These are phyloP conservation scores for Salpingoeca rosetta DNA, from an alignment of 78 protist genomes.

Conservation along the genomic window DNA sequence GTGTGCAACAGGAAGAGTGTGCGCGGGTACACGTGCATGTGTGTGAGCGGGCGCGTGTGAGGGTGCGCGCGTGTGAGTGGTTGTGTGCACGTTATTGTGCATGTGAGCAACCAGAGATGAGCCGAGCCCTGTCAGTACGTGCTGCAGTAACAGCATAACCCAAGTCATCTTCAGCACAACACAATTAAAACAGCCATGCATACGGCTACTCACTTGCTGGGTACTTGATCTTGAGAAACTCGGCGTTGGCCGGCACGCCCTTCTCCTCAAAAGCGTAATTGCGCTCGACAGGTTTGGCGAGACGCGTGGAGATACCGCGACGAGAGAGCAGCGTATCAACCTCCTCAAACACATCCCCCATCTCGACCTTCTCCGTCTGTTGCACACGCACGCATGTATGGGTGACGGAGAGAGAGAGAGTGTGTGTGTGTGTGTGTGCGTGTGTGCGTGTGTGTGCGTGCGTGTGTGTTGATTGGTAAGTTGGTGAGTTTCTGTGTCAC, in stretches of 20 bases:
- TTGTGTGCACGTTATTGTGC: too few relatives aligned
- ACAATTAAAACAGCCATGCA: too few relatives aligned
- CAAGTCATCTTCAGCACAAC: too few relatives aligned
- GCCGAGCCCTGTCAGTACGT: too few relatives aligned
- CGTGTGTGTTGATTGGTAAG: too few relatives aligned
- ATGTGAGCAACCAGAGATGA: too few relatives aligned
- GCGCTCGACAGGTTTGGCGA: conserved; percentile 17
- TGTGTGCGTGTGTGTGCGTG: neutral
- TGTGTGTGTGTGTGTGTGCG: neutral
- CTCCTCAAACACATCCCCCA: conserved; percentile 24
- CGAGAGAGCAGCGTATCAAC: neutral
- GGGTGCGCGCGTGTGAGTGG: too few relatives aligned
- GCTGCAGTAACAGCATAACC: too few relatives aligned
- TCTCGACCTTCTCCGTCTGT: neutral
- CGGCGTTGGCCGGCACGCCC: conserved; percentile 6
- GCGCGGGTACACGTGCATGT: too few relatives aligned
- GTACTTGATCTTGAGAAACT: conserved; percentile 34
- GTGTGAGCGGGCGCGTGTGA: too few relatives aligned
- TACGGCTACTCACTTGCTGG: neutral
- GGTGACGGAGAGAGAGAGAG: too few relatives aligned
- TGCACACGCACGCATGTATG: neutral
- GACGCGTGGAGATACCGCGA: neutral
- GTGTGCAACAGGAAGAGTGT: too few relatives aligned
- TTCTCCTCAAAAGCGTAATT: conserved; percentile 51
- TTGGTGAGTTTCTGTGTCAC: neutral